Evolutionary conservation across 768 basidiomycete species (phyloP), one percentile per base, ranked within the genome.

Genomic region (Collybia sordida): DNA sequence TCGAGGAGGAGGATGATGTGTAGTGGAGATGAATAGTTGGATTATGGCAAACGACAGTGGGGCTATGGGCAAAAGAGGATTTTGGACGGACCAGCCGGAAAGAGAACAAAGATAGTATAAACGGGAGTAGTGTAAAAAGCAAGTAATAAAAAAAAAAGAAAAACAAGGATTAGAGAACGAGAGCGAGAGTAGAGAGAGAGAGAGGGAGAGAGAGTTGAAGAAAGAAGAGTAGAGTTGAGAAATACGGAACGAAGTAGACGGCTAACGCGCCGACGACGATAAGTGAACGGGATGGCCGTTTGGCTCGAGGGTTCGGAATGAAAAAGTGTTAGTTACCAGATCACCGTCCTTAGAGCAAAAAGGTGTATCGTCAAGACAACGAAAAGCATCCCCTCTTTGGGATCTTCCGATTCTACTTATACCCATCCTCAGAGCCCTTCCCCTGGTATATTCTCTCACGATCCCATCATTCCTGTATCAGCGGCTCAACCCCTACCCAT

Each of bases 21-120:
- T 31, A 14, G 50, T 17, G 55, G 36, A 15, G 35, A 41, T 36
- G 48, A 42, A 44, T 47, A 42, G 54, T 40, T 40, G 22, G 39
- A 40, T 40, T 40, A 43, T 42, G 57, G 50, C 59, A 65, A 64
- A 74, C 62, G 57, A 74, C 72, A 58, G 65, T 74, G 68, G 69
- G 58, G 53, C 53, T 59, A 61, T 63, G 60, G 55, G 66, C 56
- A 57, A 65, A 56, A 61, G 52, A 50, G 63, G 61, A 54, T 57
- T 61, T 49, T 49, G 52, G 49, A 59, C 54, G 82, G 84, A 68
- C 84, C 83, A 85, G 83, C 83, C 83, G 78, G 63, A 59, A 54
- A 60, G 54, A 60, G 57, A 56, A 59, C 58, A 56, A 45, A 57
- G 58, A 57, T 55, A 53, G 59, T 57, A 60, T 51, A 58, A 56